phyloP scores from a whole-genome alignment of 768 basidiomycete species.

The Rhizopogon salebrosus region DNA sequence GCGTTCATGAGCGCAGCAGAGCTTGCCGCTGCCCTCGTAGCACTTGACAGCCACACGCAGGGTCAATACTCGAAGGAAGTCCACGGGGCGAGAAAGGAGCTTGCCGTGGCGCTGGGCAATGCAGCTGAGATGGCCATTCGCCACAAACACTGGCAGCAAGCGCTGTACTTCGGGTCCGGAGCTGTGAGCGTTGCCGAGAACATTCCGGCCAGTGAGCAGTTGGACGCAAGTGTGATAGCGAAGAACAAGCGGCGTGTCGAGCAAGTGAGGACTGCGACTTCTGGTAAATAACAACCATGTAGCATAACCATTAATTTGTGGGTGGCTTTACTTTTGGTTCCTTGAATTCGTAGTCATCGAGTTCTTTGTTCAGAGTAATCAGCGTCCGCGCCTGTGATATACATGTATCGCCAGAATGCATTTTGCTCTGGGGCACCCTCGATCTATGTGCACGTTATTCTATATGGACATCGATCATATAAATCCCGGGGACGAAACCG shows the following conservation, averaged over 20 bases:
- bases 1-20: slow-evolving; percentile 27
- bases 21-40: slow-evolving; percentile 26
- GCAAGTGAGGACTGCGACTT: slow-evolving; percentile 5
- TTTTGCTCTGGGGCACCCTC: too few relatives aligned
- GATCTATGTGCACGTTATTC: too few relatives aligned
- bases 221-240: slow-evolving; percentile 10
- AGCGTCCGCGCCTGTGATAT: too few relatives aligned
- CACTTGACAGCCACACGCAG: slow-evolving; percentile 24
- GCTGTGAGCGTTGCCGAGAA: slow-evolving; percentile 16
- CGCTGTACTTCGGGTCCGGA: slow-evolving; percentile 21
- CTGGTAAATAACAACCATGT: neutral
- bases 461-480: too few relatives aligned
- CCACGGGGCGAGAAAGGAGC: slow-evolving; percentile 21
- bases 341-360: neutral
- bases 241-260: slow-evolving; percentile 22
- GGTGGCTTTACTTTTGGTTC: neutral
- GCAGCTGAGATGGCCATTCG: slow-evolving; percentile 33
- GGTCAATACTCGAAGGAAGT: slow-evolving; percentile 17
- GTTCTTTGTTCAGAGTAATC: neutral
- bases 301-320: neutral
- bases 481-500: too few relatives aligned
- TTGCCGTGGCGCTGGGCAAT: slow-evolving; percentile 28
- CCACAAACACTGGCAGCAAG: slow-evolving; percentile 12
- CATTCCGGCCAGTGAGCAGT: slow-evolving; percentile 10
- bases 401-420: too few relatives aligned